phyloP scores from a whole-genome alignment of 2,329 filamentous ascomycete genomes.

The Cladophialophora yegresii region DNA sequence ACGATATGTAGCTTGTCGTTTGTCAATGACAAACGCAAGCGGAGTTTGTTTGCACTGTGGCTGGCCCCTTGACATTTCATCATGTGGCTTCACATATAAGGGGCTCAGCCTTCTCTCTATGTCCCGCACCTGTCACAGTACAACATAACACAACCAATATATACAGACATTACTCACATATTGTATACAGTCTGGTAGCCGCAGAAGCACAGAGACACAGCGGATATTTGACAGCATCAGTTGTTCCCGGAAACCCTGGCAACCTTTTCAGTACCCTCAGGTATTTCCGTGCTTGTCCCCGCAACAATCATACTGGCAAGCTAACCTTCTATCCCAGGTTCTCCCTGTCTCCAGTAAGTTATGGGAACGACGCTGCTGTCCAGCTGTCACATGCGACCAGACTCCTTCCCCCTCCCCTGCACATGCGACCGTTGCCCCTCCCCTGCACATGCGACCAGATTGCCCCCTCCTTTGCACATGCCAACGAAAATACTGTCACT shows the following conservation, averaged over 20 bases:
- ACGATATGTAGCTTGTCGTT: neutral
- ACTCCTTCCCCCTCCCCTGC: neutral
- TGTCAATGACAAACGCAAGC: constrained; percentile 2
- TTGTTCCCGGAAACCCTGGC: neutral
- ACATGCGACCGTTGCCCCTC: too few species aligned
- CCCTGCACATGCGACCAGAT: neutral
- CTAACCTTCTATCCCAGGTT: neutral
- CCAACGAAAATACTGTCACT: neutral
- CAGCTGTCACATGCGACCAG: neutral
- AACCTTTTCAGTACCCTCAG: neutral
- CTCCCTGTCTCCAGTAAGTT: neutral
- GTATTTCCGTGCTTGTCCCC: neutral
- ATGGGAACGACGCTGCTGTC: neutral
- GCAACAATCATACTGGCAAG: neutral
- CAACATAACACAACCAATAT: neutral
- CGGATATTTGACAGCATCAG: neutral
- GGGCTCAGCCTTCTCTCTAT: neutral
- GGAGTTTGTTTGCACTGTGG: neutral
- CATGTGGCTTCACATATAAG: neutral
- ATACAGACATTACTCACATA: constrained; percentile 11
- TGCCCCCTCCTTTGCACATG: neutral
- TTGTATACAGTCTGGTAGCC: neutral
- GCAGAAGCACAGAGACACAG: neutral
- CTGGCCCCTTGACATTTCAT: neutral
- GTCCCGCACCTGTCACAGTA: neutral